Base-by-base conservation (phyloP, 306 rosid species). In the Datisca glomerata region DNA sequence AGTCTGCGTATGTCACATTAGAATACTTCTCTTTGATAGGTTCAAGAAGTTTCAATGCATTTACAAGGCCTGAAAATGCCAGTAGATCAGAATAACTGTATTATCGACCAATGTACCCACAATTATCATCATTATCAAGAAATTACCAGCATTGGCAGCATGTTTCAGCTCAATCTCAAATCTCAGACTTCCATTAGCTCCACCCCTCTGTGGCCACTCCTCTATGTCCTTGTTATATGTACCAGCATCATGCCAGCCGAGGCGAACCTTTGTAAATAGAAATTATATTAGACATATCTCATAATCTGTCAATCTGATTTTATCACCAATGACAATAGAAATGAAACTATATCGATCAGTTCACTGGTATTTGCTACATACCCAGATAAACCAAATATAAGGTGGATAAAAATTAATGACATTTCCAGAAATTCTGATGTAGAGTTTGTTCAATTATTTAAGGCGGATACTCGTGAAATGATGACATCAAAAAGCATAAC, bases 161-260 rank as follows among this genome's bases (percentile, higher is more conserved):
- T 91, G 96, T 58, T 81, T 75, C 33, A 70, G 95, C 78, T 84
- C 98, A 66, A 51, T 35, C 48, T 91, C 94, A 65, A 75, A 84
- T 74, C 85, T 84, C 63, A 91, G 66, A 66, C 94, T 84, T 54
- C 76, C 96, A 68, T 84, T 91, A 23, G 98, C 94, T 59, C 98
- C 98, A 12, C 98, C 96, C 61, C 86, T 69, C 52, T 64, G 77
- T 8, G 96, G 96, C 93, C 93, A 89, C 53, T 91, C 96, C 76
- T 80, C 82, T 37, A 84, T 84, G 57, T 84, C 67, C 78, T 91
- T 84, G 66, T 80, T 75, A 46, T 73, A 91, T 36, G 98, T 84
- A 52, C 96, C 94, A 64, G 98, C 75, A 75, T 91, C 96, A 53
- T 91, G 98, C 98, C 98, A 91, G 45, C 96, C 98, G 66, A 91